Evolutionary conservation across 345 rosid species (phyloP).

Genomic region (Corchorus olitorius): DNA sequence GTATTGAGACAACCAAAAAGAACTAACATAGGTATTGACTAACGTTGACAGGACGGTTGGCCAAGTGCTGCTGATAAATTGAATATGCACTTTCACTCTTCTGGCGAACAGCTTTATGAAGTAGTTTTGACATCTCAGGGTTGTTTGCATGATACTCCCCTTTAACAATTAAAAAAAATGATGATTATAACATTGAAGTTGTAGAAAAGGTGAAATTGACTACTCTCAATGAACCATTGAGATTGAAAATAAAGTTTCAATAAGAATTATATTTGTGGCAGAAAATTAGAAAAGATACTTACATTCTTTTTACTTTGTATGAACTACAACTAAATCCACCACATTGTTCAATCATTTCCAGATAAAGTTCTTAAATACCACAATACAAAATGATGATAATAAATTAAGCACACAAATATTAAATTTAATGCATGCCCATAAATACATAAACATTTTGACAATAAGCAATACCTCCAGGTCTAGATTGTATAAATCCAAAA

Average conservation of each 20-base stretch:
- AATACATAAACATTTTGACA: background rate
- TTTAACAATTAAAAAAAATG: conserved; percentile 25
- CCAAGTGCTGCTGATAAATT: conserved; percentile 94
- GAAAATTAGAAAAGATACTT: conserved; percentile 1
- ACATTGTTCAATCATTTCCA: conserved; percentile 2
- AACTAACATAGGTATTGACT: conserved; percentile 27
- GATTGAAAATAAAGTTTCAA: background rate
- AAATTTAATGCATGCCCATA: background rate
- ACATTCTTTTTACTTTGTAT: conserved; percentile 3
- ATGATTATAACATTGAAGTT: conserved; percentile 13
- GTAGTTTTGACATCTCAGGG: conserved; percentile 97
- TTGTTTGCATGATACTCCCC: conserved; percentile 99
- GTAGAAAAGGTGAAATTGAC: conserved; percentile 10
- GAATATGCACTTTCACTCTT: conserved; percentile 92
- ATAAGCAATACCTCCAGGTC: conserved; percentile 81
- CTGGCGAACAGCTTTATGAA: conserved; percentile 97
- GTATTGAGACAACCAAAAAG: conserved; percentile 11
- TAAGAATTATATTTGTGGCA: background rate
- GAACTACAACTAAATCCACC: conserved; percentile 15
- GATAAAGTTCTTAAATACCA: background rate
- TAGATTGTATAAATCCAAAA: conserved; percentile 89
- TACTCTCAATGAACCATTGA: background rate
- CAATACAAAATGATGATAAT: background rate
- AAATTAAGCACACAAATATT: conserved; percentile 4
- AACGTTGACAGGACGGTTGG: conserved; percentile 94